Percentiles rank a stretch among this genome's conserved stretches.
These are phyloP conservation scores for Mollisia scopiformis DNA, from an alignment of 2,329 filamentous ascomycete genomes.

Conservation along the genomic window DNA sequence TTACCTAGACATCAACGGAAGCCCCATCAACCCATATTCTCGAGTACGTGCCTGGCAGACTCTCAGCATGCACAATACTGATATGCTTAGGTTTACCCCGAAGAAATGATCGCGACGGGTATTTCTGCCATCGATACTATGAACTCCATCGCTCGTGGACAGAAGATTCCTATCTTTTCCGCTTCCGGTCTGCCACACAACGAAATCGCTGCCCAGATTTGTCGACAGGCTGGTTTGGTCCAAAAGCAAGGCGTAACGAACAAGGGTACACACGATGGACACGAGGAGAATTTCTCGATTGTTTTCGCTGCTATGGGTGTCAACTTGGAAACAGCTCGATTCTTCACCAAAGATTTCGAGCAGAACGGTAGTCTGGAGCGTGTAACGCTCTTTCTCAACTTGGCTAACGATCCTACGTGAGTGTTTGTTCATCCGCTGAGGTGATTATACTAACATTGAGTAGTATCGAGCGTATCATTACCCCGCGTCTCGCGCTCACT, in stretches of 20 bases:
- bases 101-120: constrained; percentile 99
- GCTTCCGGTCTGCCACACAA: constrained; percentile 98
- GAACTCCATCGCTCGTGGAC: constrained; percentile 96
- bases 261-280: constrained; percentile 94
- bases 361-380: constrained; percentile 99
- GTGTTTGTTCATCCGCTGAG: constrained; percentile 38
- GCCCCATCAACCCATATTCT: constrained; percentile 97
- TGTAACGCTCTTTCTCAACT: constrained; percentile 95
- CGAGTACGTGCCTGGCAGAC: constrained; percentile 62
- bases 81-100: constrained; percentile 79
- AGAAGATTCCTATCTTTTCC: constrained; percentile 99
- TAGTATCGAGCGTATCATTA: constrained; percentile 99
- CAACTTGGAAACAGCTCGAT: constrained; percentile 97
- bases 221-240: constrained; percentile 93
- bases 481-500: constrained; percentile 94
- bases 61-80: background rate
- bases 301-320: constrained; percentile 99
- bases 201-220: constrained; percentile 98
- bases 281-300: constrained; percentile 99
- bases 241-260: constrained; percentile 75
- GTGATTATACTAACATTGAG: constrained; percentile 18
- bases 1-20: constrained; percentile 98
- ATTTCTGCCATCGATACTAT: constrained; percentile 99
- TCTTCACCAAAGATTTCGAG: constrained; percentile 98
- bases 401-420: constrained; percentile 98